Conservation (phyloP, 495 filamentous ascomycete species). For the Umbilicaria muhlenbergii region DNA sequence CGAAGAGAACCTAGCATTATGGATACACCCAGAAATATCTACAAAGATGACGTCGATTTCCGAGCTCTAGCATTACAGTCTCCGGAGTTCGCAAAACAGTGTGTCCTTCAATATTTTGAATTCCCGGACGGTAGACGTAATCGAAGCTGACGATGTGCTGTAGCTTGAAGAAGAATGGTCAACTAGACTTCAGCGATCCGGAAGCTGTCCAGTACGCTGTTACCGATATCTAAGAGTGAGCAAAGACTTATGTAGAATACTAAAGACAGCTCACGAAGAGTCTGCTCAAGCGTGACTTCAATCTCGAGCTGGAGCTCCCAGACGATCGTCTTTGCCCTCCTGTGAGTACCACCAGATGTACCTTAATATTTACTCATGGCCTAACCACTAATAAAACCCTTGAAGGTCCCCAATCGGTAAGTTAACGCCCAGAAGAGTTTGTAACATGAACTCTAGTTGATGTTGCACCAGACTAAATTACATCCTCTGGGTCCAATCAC, state of each 20-base stretch:
- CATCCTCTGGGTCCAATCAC: slow-evolving; percentile 73
- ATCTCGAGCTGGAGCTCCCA: slow-evolving; percentile 51
- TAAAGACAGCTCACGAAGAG: slow-evolving; percentile 63
- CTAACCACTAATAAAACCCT: too few relatives aligned
- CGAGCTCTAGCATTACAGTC: slow-evolving; percentile 38
- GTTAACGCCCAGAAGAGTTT: neutral
- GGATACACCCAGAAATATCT: slow-evolving; percentile 27
- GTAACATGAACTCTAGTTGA: neutral
- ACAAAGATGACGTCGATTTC: slow-evolving; percentile 50
- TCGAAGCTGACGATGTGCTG: neutral
- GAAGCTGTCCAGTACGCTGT: slow-evolving; percentile 45
- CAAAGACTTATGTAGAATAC: neutral
- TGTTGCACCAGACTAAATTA: slow-evolving; percentile 54
- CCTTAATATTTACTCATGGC: neutral
- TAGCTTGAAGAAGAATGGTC: slow-evolving; percentile 42
- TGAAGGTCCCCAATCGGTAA: too few relatives aligned
- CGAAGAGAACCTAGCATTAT: slow-evolving; percentile 3
- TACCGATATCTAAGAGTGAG: neutral
- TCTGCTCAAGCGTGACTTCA: slow-evolving; percentile 62
- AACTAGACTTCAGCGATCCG: slow-evolving; percentile 73
- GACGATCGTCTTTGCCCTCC: slow-evolving; percentile 80
- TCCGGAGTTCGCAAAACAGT: slow-evolving; percentile 42
- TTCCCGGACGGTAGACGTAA: neutral
- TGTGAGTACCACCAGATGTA: slow-evolving; percentile 26
- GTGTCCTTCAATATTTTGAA: slow-evolving; percentile 11